Evolutionary conservation across 1,284 basidiomycete species (phyloP).

Genomic region (Cryptococcus floricola): DNA sequence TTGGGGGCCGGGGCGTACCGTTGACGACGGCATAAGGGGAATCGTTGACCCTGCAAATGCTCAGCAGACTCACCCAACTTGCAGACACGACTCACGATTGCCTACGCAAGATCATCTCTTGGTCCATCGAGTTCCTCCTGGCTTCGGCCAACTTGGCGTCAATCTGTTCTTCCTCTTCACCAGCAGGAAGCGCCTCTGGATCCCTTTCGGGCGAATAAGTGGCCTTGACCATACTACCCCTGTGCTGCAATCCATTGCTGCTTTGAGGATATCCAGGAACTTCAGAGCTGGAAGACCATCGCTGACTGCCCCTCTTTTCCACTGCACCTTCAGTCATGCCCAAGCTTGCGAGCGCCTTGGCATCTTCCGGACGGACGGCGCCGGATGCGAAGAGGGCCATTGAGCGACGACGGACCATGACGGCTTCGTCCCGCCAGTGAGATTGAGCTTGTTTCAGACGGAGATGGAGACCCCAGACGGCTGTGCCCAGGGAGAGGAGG

Average conservation of each 20-base stretch:
- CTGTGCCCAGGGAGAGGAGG: conserved; percentile 35
- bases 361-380: conserved; percentile 8
- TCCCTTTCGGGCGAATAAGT: neutral
- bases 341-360: conserved; percentile 3
- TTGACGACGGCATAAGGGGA: conserved; percentile 22
- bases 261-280: conserved; percentile 1
- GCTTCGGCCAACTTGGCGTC: conserved; percentile 19
- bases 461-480: conserved; percentile 37
- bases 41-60: conserved; percentile 12
- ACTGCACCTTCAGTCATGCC: conserved; percentile 9
- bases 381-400: conserved; percentile 28
- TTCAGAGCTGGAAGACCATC: conserved; percentile 7
- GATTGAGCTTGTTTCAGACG: conserved; percentile 30
- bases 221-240: conserved; percentile 15
- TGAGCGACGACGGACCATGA: conserved; percentile 36
- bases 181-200: neutral
- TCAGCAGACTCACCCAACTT: neutral
- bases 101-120: conserved; percentile 20
- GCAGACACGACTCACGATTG: conserved; percentile 26
- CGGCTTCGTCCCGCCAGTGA: conserved; percentile 39
- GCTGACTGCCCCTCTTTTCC: conserved; percentile 9
- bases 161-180: conserved; percentile 21
- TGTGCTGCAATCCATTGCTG: neutral
- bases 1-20: conserved; percentile 2
- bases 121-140: conserved; percentile 22